Base-by-base conservation (phyloP, 129 eudicot species). In the Sambucus nigra region DNA sequence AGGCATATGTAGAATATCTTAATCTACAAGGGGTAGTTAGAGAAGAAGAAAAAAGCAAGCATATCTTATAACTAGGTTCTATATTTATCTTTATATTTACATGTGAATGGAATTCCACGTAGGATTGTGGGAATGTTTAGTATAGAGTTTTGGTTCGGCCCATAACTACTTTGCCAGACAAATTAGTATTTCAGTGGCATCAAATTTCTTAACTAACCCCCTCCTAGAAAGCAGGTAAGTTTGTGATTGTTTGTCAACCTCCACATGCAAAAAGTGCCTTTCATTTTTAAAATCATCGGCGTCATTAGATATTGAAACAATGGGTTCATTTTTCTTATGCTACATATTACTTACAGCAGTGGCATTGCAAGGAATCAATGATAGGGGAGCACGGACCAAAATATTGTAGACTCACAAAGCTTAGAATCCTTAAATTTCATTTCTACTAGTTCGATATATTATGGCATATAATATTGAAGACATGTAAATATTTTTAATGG, bases 211-310 rank as follows among this genome's bases (percentile, higher is more conserved):
- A 57, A 65, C 50, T 64, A 61, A 70, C 74, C 38, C 55, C 71
- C 18, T 67, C 64, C 65, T 10, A 18, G 26, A 60, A 57, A 31
- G 55, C 63, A 47, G 53, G 28, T 39, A 39, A 41, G 25, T 38
- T 74, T n/a, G n/a, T n/a, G n/a, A n/a, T n/a, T n/a, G n/a, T n/a
- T n/a, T 51, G 74, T 71, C 82, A 76, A 66, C 60, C 64, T 61
- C 59, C 74, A 76, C 82, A 63, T 71, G 78, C 68, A 44, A 32
- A 66, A 70, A 47, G 67, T 63, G n/a, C 1, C 33, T 55, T 35
- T 22, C 25, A 17, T 20, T 47, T 15, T 40, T 50, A n/a, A 1
- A 57, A 40, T 0, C 25, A 16, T n/a, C 14, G 19, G 7, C 2
- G 48, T 16, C 48, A 14, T 42, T 9, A 13, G 48, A 42, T 13